phyloP scores from a whole-genome alignment of 2,329 filamentous ascomycete genomes.

The Phialemonium atrogriseum region DNA sequence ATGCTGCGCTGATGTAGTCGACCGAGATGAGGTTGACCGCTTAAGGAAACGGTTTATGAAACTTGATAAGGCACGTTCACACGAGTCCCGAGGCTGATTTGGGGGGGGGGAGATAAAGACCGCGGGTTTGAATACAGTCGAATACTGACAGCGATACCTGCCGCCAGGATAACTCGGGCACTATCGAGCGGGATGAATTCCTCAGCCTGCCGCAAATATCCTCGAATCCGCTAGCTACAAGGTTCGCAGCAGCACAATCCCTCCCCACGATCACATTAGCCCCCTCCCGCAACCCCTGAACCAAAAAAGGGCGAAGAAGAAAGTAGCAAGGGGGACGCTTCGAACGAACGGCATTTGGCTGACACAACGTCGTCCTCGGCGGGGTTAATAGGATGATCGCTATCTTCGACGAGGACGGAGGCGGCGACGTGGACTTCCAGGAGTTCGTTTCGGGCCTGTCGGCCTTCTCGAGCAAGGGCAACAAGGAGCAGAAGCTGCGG shows the following conservation, averaged over 20 bases:
- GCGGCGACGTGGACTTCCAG: constrained; percentile 96
- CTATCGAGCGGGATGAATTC: constrained; percentile 97
- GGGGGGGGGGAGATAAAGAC: too few relatives aligned
- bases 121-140: too few relatives aligned
- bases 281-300: background rate
- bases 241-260: constrained; percentile 39
- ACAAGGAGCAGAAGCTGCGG: constrained; percentile 96
- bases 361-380: too few relatives aligned
- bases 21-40: constrained; percentile 93
- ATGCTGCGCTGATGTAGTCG: constrained; percentile 63
- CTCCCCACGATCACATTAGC: background rate
- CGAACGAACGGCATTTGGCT: too few relatives aligned
- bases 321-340: too few relatives aligned
- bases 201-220: constrained; percentile 94
- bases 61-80: constrained; percentile 72
- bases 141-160: constrained; percentile 4
- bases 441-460: constrained; percentile 94
- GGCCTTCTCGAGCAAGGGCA: constrained; percentile 94
- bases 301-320: too few relatives aligned
- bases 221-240: constrained; percentile 92
- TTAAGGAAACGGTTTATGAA: constrained; percentile 98
- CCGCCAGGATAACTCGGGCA: constrained; percentile 85
- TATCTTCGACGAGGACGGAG: constrained; percentile 97
- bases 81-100: constrained; percentile 4
- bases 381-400: constrained; percentile 97